Base-by-base conservation (phyloP, 2,329 filamentous ascomycete genomes). In the Claviceps spartinae region DNA sequence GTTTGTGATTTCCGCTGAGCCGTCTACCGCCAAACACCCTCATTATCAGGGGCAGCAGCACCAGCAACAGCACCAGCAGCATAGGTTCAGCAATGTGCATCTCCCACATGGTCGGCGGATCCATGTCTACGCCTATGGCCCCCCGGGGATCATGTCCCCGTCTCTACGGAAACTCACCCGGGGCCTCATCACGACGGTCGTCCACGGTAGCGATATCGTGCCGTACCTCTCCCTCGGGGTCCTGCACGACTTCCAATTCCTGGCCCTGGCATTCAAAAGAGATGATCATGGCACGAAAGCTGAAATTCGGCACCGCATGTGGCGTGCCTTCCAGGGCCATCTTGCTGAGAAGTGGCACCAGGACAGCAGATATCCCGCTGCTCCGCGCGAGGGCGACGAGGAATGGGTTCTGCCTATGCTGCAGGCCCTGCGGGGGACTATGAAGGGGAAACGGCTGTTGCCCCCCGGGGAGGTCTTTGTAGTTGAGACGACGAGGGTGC, bases 101-200 rank as follows among this genome's bases (percentile, higher is more conserved):
- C 72, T 89, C 0, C 86, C 86, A 0, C 59, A 82, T 0, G 80
- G 82, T 16, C 77, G 86, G 0, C 82, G 83, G 3, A 84, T 89
- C 20, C 86, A 90, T 59, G 86, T 88, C 13, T 90, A 87, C 62
- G 83, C 86, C 6, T 90, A 88, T 62, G 86, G 86, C 0, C 82
- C 85, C 1, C 85, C 85, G 0, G 79, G 83, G 0, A 84, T 83
- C 14, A 80, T 89, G 76, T 86, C 83, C 0, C 74, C 83, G 0
- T 78, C 81, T 2, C 73, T 90, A 7, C 79, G 85, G 43, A 77
- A 78, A 54, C 82, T 82, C 11, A 89, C 86, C 0, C 75, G 83
- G 14, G 85, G 84, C 1, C 73, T 90, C 7, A 83, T 90, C 54
- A 90, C 86, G 2, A 88, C 81, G 8, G 74, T 86, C 4, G 77